Evolutionary conservation across 768 basidiomycete species (phyloP).

Genomic region (Trametopsis cervina): DNA sequence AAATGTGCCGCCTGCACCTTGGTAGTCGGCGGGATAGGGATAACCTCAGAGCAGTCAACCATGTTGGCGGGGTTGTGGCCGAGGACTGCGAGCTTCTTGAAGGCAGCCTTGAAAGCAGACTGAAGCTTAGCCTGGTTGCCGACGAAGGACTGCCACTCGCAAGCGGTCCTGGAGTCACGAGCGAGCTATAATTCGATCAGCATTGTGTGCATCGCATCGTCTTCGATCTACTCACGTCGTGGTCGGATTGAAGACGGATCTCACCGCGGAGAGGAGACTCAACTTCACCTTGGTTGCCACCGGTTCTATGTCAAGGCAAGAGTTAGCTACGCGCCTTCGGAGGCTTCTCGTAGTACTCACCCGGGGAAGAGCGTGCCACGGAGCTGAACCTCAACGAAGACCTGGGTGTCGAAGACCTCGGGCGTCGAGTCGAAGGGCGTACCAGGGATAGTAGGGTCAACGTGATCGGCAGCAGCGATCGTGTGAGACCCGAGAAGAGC

Average conservation of each 20-base stretch:
- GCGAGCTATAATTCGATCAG: conserved; percentile 14
- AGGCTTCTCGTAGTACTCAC: background rate
- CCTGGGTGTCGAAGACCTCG: conserved; percentile 21
- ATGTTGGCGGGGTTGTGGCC: conserved; percentile 26
- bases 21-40: conserved; percentile 28
- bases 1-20: conserved; percentile 22
- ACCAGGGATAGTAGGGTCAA: conserved; percentile 21
- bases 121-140: conserved; percentile 23
- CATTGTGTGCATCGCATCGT: too few species aligned
- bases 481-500: conserved; percentile 18
- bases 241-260: conserved; percentile 30
- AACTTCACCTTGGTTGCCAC: conserved; percentile 14
- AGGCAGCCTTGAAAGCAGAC: conserved; percentile 21
- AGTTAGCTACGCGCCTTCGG: background rate
- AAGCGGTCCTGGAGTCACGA: conserved; percentile 28
- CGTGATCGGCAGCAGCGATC: conserved; percentile 20
- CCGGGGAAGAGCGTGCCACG: conserved; percentile 26
- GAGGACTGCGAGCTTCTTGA: conserved; percentile 25
- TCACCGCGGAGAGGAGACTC: conserved; percentile 25
- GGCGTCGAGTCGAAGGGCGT: conserved; percentile 26
- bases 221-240: background rate
- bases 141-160: conserved; percentile 28
- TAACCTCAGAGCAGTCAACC: conserved; percentile 40
- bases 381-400: conserved; percentile 34
- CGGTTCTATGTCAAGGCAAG: background rate